Conservation (phyloP, 345 rosid genomes). For the Citrus trifoliata region DNA sequence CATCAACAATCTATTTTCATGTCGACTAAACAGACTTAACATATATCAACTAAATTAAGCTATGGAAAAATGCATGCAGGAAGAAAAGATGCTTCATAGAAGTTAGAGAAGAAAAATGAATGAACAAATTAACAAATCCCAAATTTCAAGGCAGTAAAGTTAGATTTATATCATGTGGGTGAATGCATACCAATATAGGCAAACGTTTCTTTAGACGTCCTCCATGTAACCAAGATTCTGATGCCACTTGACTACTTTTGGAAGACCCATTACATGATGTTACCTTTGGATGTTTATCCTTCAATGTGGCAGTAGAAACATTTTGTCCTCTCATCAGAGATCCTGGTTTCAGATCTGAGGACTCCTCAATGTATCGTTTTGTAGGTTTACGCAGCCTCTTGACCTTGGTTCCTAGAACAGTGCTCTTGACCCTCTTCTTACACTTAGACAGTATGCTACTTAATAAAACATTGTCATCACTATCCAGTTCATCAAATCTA, state of each 20-base stretch:
- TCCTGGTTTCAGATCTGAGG: constrained; percentile 24
- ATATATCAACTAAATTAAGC: not conserved
- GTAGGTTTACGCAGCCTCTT: constrained; percentile 50
- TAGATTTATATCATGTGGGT: not conserved
- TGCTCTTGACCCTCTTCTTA: constrained; percentile 29
- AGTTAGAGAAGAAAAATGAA: not conserved
- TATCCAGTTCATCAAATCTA: constrained; percentile 36
- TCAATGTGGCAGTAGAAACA: constrained; percentile 13
- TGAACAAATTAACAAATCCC: not conserved
- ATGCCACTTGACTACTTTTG: constrained; percentile 21
- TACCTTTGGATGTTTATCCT: constrained; percentile 26
- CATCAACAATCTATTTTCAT: not conserved
- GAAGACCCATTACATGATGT: constrained; percentile 24
- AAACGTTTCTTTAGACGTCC: constrained; percentile 37
- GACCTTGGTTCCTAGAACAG: constrained; percentile 24
- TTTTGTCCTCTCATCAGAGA: constrained; percentile 14
- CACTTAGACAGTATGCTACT: constrained; percentile 28
- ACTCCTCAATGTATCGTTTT: constrained; percentile 52
- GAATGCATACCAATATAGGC: constrained; percentile 32
- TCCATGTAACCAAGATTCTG: constrained; percentile 37
- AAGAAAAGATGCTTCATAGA: not conserved
- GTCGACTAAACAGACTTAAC: not conserved
- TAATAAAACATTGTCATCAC: constrained; percentile 43
- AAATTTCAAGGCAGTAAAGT: not conserved
- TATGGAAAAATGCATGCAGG: not conserved